Evolutionary conservation across 257 asterid genomes (phyloP).

Genomic region (Haberlea rhodopensis): DNA sequence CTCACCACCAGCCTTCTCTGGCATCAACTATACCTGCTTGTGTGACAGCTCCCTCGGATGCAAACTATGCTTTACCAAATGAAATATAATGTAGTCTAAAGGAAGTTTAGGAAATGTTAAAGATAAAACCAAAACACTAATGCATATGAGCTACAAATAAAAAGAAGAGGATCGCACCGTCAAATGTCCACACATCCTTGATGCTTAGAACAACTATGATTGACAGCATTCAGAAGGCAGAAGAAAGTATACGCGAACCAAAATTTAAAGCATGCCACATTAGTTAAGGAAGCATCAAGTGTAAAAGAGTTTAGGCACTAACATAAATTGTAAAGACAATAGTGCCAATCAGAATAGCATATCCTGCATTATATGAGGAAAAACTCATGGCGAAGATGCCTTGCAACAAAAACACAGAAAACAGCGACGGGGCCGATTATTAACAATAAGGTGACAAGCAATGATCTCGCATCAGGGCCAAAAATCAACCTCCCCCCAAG

Average conservation of each 20-base stretch:
- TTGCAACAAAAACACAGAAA: slow-evolving; percentile 88
- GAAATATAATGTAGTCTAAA: slow-evolving; percentile 14
- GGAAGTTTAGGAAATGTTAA: too few species aligned
- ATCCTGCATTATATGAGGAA: slow-evolving; percentile 76
- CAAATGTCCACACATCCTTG: slow-evolving; percentile 8
- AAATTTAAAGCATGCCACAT: slow-evolving; percentile 18
- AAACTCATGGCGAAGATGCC: slow-evolving; percentile 92
- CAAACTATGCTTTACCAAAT: not conserved
- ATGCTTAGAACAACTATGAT: not conserved
- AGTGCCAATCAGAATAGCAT: slow-evolving; percentile 64
- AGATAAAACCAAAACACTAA: too few species aligned
- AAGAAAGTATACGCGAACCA: slow-evolving; percentile 22
- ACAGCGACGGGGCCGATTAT: slow-evolving; percentile 70
- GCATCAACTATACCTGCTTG: slow-evolving; percentile 11
- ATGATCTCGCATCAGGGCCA: slow-evolving; percentile 97
- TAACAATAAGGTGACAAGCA: slow-evolving; percentile 80
- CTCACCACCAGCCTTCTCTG: slow-evolving; percentile 16
- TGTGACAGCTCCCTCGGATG: not conserved
- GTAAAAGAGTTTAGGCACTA: slow-evolving; percentile 36
- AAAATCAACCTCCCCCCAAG: slow-evolving; percentile 92
- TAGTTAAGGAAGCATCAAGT: slow-evolving; percentile 11
- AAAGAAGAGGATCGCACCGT: slow-evolving; percentile 11
- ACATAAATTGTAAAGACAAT: slow-evolving; percentile 74
- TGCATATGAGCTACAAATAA: too few species aligned
- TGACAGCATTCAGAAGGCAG: slow-evolving; percentile 12